Percentiles rank a stretch among this genome's conserved stretches.
phyloP scores from a whole-genome alignment of 148 eudicot genomes.

The Heliosperma pusillum region DNA sequence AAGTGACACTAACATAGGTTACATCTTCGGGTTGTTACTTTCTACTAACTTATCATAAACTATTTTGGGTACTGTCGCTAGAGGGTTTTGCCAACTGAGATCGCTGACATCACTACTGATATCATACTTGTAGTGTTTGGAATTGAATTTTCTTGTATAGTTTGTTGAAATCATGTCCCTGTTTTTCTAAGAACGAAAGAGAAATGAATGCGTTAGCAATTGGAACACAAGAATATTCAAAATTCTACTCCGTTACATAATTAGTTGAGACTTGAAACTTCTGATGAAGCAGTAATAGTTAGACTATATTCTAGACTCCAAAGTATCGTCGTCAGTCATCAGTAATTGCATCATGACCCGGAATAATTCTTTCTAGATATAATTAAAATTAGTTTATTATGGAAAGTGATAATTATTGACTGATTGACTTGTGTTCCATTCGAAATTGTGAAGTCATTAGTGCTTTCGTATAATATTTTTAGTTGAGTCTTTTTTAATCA shows the following conservation, averaged over 20 bases:
- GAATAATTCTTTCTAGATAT: not conserved
- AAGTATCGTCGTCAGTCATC: not conserved
- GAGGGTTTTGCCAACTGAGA: too few relatives aligned
- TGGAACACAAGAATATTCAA: not conserved
- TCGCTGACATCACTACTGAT: too few relatives aligned
- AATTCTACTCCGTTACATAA: not conserved
- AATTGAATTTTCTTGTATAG: not conserved
- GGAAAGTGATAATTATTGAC: constrained; percentile 10
- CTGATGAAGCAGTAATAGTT: not conserved
- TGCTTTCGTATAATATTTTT: not conserved
- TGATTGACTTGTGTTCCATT: constrained; percentile 15
- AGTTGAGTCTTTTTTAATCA: too few relatives aligned
- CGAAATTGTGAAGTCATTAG: not conserved
- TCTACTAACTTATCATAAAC: too few relatives aligned
- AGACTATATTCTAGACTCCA: not conserved
- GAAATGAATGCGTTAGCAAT: not conserved
- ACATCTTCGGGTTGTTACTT: too few relatives aligned
- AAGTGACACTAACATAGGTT: too few relatives aligned
- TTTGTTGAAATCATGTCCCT: not conserved
- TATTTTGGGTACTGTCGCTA: too few relatives aligned
- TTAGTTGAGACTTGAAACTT: not conserved
- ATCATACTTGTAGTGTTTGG: not conserved
- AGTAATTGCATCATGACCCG: not conserved
- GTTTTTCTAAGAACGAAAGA: not conserved
- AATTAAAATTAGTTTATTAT: not conserved